Conservation (phyloP, 805 yeast species). For the Kuraishia hungarica region DNA sequence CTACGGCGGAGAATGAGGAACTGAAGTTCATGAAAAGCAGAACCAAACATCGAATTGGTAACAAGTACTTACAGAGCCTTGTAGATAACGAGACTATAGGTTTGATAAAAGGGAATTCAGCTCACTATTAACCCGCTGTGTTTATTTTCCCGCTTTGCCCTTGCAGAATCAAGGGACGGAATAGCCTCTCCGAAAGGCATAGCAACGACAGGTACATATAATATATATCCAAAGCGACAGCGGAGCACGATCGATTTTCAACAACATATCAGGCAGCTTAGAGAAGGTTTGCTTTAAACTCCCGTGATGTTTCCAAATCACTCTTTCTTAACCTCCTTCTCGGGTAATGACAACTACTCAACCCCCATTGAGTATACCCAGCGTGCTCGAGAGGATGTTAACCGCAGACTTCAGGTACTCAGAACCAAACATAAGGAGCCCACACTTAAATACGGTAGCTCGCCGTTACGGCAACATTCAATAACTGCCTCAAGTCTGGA, state of each 20-base stretch:
- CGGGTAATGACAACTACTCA: constrained; percentile 10
- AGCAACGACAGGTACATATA: neutral
- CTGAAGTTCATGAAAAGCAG: neutral
- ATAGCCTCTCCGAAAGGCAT: neutral
- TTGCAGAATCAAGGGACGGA: neutral
- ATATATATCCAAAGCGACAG: neutral
- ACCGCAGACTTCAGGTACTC: constrained; percentile 31
- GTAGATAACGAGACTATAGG: neutral
- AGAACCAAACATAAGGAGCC: constrained; percentile 53
- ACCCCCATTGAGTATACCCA: constrained; percentile 24
- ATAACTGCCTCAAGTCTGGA: constrained; percentile 3
- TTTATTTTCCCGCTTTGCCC: neutral
- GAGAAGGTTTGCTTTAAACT: neutral
- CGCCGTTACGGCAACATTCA: constrained; percentile 2
- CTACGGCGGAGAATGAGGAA: neutral
- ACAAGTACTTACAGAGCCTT: neutral
- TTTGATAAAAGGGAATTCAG: neutral
- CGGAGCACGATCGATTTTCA: neutral
- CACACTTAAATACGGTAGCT: constrained; percentile 1
- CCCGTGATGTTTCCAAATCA: neutral
- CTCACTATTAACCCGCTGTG: neutral
- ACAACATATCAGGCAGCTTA: neutral
- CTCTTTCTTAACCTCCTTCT: neutral
- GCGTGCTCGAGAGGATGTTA: constrained; percentile 23
- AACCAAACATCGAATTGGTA: neutral